Evolutionary conservation across 2,329 filamentous ascomycete species (phyloP).

Genomic region (Botrytis paeoniae): DNA sequence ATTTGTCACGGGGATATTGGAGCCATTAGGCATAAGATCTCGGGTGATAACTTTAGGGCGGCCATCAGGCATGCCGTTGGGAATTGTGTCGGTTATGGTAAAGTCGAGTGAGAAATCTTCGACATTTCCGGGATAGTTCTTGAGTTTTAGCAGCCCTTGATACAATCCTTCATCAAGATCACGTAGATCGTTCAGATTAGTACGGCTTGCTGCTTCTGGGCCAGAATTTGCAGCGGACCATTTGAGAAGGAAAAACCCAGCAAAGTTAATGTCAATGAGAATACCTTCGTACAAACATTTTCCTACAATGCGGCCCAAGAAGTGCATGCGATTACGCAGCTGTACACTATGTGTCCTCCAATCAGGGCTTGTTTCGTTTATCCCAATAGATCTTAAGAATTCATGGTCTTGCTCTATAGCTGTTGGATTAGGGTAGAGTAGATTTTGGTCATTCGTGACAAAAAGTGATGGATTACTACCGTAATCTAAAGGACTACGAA

Average conservation of each 20-base stretch:
- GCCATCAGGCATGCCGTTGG: slow-evolving; percentile 40
- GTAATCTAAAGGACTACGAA: slow-evolving; percentile 44
- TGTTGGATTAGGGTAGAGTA: slow-evolving; percentile 84
- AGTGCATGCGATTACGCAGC: slow-evolving; percentile 77
- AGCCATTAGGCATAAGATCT: slow-evolving; percentile 74
- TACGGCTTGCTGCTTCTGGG: slow-evolving; percentile 71
- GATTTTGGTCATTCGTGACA: slow-evolving; percentile 76
- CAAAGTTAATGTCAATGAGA: slow-evolving; percentile 87
- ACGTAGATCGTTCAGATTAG: slow-evolving; percentile 90
- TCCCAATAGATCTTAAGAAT: slow-evolving; percentile 49
- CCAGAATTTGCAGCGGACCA: slow-evolving; percentile 76
- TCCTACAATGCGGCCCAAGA: slow-evolving; percentile 86
- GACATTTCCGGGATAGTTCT: slow-evolving; percentile 81
- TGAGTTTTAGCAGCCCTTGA: slow-evolving; percentile 76
- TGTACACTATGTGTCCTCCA: slow-evolving; percentile 57
- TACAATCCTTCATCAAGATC: slow-evolving; percentile 91
- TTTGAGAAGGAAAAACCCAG: slow-evolving; percentile 92
- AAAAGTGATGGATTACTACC: slow-evolving; percentile 64
- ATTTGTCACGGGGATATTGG: slow-evolving; percentile 78
- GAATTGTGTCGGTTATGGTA: slow-evolving; percentile 76
- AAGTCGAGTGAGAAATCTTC: slow-evolving; percentile 82
- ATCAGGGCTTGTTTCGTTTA: slow-evolving; percentile 51
- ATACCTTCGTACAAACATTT: slow-evolving; percentile 98
- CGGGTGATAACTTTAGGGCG: slow-evolving; percentile 63
- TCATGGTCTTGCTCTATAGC: slow-evolving; percentile 68